These are phyloP conservation scores for Pseudogymnoascus sp. DNA, from an alignment of 2,329 filamentous ascomycete species.

Conservation along the genomic window DNA sequence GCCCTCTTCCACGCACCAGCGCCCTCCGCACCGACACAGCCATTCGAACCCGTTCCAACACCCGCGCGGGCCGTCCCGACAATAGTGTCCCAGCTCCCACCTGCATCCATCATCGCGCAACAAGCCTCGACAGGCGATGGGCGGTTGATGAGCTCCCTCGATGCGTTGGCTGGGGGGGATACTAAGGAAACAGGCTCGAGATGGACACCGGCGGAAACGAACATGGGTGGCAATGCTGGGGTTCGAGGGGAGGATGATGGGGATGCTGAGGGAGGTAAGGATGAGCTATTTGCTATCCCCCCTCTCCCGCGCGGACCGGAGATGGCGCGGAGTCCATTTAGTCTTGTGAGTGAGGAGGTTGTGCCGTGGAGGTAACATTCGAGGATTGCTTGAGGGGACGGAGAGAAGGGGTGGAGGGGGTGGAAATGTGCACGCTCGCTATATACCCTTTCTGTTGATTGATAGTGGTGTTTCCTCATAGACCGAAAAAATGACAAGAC, in stretches of 20 bases:
- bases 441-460: constrained; percentile 13
- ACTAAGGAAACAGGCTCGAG: constrained; percentile 20
- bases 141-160: constrained; percentile 27
- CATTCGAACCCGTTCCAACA: too few relatives aligned
- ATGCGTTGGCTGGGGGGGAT: constrained; percentile 27
- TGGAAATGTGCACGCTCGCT: constrained; percentile 11
- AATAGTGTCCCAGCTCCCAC: constrained; percentile 21
- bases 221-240: not conserved
- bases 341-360: constrained; percentile 31
- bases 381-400: not conserved
- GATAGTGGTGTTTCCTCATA: not conserved
- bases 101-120: constrained; percentile 19
- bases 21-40: not conserved
- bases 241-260: constrained; percentile 27
- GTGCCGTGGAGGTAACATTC: constrained; percentile 20
- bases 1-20: constrained; percentile 12
- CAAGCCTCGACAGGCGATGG: constrained; percentile 18
- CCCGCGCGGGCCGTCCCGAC: not conserved
- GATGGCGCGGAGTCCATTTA: constrained; percentile 77
- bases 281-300: constrained; percentile 79
- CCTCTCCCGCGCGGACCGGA: constrained; percentile 82
- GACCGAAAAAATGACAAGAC: not conserved
- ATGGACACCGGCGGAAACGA: not conserved
- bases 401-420: not conserved
- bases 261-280: constrained; percentile 50